phyloP scores from a whole-genome alignment of 164 flowering plant species.

The Echeveria elegans region DNA sequence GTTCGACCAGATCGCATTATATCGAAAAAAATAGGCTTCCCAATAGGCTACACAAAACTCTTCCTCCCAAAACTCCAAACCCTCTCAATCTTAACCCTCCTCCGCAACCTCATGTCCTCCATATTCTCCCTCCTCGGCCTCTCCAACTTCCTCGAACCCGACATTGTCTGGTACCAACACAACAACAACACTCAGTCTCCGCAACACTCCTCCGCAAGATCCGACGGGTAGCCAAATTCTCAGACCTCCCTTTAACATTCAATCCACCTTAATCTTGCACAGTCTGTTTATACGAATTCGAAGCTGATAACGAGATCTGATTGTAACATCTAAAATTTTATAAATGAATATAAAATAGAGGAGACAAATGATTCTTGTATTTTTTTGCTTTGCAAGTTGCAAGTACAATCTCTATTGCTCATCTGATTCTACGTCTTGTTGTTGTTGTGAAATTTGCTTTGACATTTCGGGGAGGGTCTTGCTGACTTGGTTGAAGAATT shows the following conservation, averaged over 20 bases:
- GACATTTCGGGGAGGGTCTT: too few relatives aligned
- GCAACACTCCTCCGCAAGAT: constrained; percentile 41
- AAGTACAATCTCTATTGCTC: too few relatives aligned
- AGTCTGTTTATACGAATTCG: constrained; percentile 64
- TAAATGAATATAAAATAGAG: too few relatives aligned
- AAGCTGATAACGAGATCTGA: constrained; percentile 44
- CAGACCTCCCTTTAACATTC: constrained; percentile 22
- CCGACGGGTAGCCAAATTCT: constrained; percentile 46
- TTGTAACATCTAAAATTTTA: too few relatives aligned
- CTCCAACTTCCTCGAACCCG: constrained; percentile 39
- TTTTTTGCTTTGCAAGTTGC: too few relatives aligned
- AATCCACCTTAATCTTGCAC: constrained; percentile 45
- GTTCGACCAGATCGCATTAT: too few relatives aligned
- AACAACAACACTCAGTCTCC: constrained; percentile 16
- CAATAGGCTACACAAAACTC: constrained; percentile 42
- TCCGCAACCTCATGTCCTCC: constrained; percentile 27
- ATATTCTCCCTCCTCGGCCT: constrained; percentile 30
- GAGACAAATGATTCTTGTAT: too few relatives aligned
- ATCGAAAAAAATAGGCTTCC: constrained; percentile 48
- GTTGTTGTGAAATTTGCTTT: too few relatives aligned
- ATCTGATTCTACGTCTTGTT: too few relatives aligned
- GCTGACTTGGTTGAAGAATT: too few relatives aligned
- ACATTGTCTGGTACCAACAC: constrained; percentile 17
- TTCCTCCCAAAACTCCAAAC: constrained; percentile 41
- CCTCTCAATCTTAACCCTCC: constrained; percentile 29